Base-by-base conservation (phyloP, 495 filamentous ascomycete genomes). In the Chaetomium tenue region DNA sequence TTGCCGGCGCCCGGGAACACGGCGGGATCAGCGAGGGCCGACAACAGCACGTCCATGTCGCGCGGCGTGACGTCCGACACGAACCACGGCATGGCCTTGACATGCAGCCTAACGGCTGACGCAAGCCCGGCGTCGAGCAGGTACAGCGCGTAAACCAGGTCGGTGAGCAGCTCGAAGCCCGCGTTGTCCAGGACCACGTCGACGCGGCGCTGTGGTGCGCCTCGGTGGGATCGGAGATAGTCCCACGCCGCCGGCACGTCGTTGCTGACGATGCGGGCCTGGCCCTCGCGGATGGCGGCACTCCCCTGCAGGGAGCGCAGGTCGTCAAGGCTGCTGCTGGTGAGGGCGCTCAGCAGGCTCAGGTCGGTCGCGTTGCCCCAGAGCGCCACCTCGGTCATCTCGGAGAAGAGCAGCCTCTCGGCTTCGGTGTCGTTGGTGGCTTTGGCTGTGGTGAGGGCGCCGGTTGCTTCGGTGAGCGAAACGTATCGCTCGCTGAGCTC, bases 311-410 rank as follows among this genome's bases (percentile, higher is more conserved):
- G 48, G 48, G 48, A 25, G 11, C 20, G 48, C 12, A 51, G 26
- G 5, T 51, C 18, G 48, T 51, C 48, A 5, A 26, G 48, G 22
- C 48, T 51, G 33, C 33, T 11, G 30, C 30, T 33, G 30, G 3
- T 7, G 48, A 51, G 48, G 22, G 48, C 6, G 48, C 48, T 51
- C 20, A 51, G 22, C 48, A 51, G 48, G 48, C 48, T 51, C 48
- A 51, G 22, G 48, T 51, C 48, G 48, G 48, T 51, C 2, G 48
- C 48, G 20, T 51, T 51, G 22, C 48, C 48, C 48, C 48, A 51
- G 20, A 51, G 48, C 48, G 48, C 48, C 18, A 51, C 26, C 48
- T 51, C 48, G 22, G 48, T 51, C 48, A 51, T 51, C 48, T 51
- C 48, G 23, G 3, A 51, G 48, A 51, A 51, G 48, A 51, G 18